phyloP scores from a whole-genome alignment of 352 stramenopile genomes.

The Pythium chondricola region DNA sequence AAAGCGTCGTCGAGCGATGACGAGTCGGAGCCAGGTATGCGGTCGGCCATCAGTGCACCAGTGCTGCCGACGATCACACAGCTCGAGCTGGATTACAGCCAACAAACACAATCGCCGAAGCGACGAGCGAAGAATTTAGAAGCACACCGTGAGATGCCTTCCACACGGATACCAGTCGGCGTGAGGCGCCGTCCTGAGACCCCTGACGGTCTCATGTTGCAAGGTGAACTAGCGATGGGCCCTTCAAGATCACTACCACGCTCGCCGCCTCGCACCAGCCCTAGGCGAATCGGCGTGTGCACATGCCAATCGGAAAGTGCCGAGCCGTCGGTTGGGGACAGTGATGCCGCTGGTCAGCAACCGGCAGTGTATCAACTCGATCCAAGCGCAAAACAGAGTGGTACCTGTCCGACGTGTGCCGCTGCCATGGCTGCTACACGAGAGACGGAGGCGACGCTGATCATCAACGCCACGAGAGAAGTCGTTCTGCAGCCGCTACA shows the following conservation, averaged over 20 bases:
- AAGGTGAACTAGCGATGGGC: slow-evolving; percentile 3
- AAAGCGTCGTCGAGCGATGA: too few species aligned
- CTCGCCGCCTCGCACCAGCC: background rate
- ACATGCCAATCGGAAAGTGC: too few species aligned
- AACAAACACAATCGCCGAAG: background rate
- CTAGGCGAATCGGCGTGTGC: slow-evolving; percentile 3
- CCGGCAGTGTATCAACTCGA: slow-evolving; percentile 11
- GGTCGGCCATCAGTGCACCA: slow-evolving; percentile 3
- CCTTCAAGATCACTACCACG: background rate
- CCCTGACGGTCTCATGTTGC: slow-evolving; percentile 7
- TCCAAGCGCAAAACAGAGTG: background rate
- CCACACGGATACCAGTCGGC: too few species aligned
- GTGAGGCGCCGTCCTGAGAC: too few species aligned
- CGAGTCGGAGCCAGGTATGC: too few species aligned
- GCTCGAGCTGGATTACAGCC: background rate
- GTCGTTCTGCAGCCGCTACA: slow-evolving; percentile 26
- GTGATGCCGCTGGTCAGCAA: too few species aligned
- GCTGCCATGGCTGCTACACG: background rate
- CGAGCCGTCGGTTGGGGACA: too few species aligned
- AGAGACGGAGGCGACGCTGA: slow-evolving; percentile 34
- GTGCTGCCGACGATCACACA: background rate
- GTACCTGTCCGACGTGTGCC: background rate
- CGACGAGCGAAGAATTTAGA: background rate
- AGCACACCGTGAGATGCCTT: too few species aligned
- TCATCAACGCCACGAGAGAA: slow-evolving; percentile 40